phyloP scores from a whole-genome alignment of 208 protist species.

The Phytomonas serpens region DNA sequence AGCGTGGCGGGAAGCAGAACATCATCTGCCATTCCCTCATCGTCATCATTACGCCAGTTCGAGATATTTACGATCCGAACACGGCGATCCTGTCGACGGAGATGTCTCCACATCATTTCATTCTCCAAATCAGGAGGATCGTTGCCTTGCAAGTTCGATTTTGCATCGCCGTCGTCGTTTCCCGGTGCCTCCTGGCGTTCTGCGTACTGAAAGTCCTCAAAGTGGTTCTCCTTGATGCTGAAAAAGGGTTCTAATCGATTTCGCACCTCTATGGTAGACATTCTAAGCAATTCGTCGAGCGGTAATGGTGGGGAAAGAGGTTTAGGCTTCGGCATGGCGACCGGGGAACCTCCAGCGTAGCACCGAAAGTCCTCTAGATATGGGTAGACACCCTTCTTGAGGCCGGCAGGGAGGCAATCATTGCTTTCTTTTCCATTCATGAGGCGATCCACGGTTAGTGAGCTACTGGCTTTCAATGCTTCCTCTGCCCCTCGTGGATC shows the following conservation, averaged over 20 bases:
- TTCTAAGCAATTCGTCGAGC: constrained; percentile 27
- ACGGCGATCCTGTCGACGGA: constrained; percentile 24
- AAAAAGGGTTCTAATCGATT: constrained; percentile 60
- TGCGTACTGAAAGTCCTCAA: constrained; percentile 21
- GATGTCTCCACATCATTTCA: neutral
- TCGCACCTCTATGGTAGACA: constrained; percentile 66
- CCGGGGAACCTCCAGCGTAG: constrained; percentile 20
- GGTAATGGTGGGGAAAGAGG: constrained; percentile 7
- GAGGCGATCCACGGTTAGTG: no score
- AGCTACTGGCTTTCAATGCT: no score
- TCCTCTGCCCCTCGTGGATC: no score
- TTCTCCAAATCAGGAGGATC: neutral
- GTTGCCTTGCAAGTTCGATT: neutral
- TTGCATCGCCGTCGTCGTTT: neutral
- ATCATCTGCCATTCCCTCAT: constrained; percentile 20
- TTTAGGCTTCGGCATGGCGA: constrained; percentile 15
- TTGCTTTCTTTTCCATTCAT: no score
- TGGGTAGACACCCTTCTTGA: no score
- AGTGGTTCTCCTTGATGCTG: constrained; percentile 20
- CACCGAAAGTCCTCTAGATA: constrained; percentile 2
- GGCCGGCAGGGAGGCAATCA: no score
- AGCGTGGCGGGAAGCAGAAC: constrained; percentile 58
- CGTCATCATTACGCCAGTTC: constrained; percentile 28
- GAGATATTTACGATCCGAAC: constrained; percentile 37
- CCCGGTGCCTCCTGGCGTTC: constrained; percentile 7